phyloP scores from a whole-genome alignment of 164 flowering plant genomes.

The Euptelea pleiosperma region DNA sequence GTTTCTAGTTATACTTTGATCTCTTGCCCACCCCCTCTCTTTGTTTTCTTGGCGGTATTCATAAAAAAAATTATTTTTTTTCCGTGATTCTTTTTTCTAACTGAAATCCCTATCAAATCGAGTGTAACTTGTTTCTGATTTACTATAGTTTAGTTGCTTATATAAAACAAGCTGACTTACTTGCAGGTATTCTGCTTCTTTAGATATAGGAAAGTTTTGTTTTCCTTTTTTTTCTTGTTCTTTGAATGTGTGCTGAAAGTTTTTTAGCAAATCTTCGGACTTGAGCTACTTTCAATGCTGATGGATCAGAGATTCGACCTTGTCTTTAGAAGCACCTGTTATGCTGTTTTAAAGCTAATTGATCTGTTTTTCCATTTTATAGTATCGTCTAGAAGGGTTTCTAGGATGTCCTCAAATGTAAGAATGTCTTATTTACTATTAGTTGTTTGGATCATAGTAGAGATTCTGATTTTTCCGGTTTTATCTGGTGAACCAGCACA shows the following conservation, averaged over 20 bases:
- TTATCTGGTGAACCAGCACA: conserved; percentile 29
- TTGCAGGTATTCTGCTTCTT: neutral
- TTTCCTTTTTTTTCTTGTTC: neutral
- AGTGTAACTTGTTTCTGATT: neutral
- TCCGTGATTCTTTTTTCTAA: too few species aligned
- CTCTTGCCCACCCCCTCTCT: too few species aligned
- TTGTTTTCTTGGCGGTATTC: too few species aligned
- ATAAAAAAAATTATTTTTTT: too few species aligned
- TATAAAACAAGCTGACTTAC: neutral
- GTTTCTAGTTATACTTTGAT: too few species aligned
- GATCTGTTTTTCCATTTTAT: neutral
- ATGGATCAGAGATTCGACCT: neutral
- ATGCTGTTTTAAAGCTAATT: neutral
- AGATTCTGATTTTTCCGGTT: neutral
- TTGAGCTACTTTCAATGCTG: too few species aligned
- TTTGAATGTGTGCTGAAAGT: neutral
- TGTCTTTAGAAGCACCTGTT: neutral
- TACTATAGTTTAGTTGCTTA: neutral
- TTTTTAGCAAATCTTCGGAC: too few species aligned
- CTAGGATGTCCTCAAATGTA: too few species aligned
- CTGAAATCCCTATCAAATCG: too few species aligned
- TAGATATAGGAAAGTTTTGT: neutral
- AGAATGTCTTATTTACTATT: too few species aligned
- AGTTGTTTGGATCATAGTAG: too few species aligned
- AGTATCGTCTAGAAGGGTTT: too few species aligned